Base-by-base conservation (phyloP, 2,329 filamentous ascomycete species). In the Aspergillus pseudoviridinutans region DNA sequence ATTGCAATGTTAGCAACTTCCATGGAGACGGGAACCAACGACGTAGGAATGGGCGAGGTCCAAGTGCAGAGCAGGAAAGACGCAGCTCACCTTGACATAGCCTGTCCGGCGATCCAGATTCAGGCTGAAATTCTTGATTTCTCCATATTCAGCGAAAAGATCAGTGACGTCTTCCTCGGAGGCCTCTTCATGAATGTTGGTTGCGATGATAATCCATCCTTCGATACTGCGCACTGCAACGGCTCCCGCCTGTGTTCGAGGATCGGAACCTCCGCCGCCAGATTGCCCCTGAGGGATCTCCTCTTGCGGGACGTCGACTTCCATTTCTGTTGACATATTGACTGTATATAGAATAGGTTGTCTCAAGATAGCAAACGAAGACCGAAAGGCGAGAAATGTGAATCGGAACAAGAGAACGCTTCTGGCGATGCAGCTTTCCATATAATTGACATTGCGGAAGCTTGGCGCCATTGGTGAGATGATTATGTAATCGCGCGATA, bases 161-260 rank as follows among this genome's bases (percentile, higher is more conserved):
- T 88, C 85, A 54, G 83, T 84, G 27, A 88, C 73, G 61, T 87
- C 85, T 72, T 88, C 85, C 69, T 88, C 85, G n/a, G 79, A 83
- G 9, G 85, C 84, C 69, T 88, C 85, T 68, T 87, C 85, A 64
- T 88, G 85, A 38, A 88, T 83, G 63, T 88, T 87, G n/a, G 84
- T 86, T 55, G 81, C 84, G n/a, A 87, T 80, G 60, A 88, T 79
- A 69, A 88, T 87, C 85, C 85, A 88, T 61, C 85, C 85, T 70
- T 88, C 85, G 65, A 88, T 87, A 66, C 83, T 86, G 70, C 85
- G 84, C 49, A 88, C 85, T 8, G 85, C 85, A 74, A 80, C 78
- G 27, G 79, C 77, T 57, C 74, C 76, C 22, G 75, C 66, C 29
- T 74, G 66, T 50, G 79, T 80, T 63, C 73, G 76, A 51, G 76